Evolutionary conservation across 768 basidiomycete genomes (phyloP), one percentile per base, ranked within the genome.

Genomic region (Serendipita indica): DNA sequence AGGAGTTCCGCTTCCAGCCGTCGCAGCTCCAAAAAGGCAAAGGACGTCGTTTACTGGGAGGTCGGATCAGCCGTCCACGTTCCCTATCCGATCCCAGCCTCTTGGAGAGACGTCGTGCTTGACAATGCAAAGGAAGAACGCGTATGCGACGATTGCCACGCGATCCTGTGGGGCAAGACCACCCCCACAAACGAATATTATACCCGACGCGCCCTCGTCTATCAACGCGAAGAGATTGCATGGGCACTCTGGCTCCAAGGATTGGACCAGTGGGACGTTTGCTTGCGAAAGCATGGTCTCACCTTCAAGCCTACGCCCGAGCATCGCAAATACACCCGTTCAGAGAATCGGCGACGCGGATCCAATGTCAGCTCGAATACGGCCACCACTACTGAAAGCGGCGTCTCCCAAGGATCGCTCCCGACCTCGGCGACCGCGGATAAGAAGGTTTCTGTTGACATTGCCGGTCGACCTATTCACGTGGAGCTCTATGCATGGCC

Each of bases 161-260:
- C 22, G 7, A 16, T 16, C 5, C 49, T 54, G 22, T 54, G 49
- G 49, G 49, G 32, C 32, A 18, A 30, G 10, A n/a, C 20, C 49
- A 54, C 49, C 25, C 49, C 49, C 49, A 28, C 32, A 16, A 28
- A 54, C 10, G 4, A 28, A 4, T 33, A 54, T 33, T 28, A 54
- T 28, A 28, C 20, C 49, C 49, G 49, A 27, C 3, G 49, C 7
- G 49, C 49, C 10, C 32, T 54, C 32, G 16, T 25, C 10, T n/a
- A n/a, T 18, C 22, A 54, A 18, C 49, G 49, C 22, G 49, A 54
- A 20, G 49, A 54, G n/a, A 54, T 54, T n/a, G 49, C 49, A 4
- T 54, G 49, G 49, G 49, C 49, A 12, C 30, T 54, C 22, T 25
- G 22, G 22, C 22, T 54, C 1, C 49, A 28, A 1, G 49, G 49